Percentiles rank a stretch among this genome's conserved stretches.
Conservation (phyloP, 768 basidiomycete genomes). For the Lactifluus echinatus region DNA sequence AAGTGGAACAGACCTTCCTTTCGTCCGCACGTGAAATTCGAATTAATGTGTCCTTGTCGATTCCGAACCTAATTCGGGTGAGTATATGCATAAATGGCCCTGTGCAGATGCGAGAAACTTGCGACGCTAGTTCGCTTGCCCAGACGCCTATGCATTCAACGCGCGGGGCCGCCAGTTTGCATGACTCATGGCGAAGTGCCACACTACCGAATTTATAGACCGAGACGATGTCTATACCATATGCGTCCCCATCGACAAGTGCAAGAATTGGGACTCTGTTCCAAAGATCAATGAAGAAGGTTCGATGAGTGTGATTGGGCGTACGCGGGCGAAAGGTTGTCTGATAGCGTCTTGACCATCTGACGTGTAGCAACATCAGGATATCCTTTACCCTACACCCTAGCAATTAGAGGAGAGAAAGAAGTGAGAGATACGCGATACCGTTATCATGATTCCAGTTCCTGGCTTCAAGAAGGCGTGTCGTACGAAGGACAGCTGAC, state of each 20-base stretch:
- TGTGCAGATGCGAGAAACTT: constrained; percentile 18
- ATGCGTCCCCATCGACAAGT: constrained; percentile 86
- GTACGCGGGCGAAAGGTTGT: constrained; percentile 54
- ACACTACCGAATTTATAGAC: constrained; percentile 79
- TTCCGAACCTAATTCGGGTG: constrained; percentile 39
- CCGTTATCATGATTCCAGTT: constrained; percentile 71
- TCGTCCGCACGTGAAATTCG: constrained; percentile 65
- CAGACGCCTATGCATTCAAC: constrained; percentile 77
- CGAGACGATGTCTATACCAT: constrained; percentile 86
- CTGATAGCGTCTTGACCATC: constrained; percentile 63
- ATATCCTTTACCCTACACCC: constrained; percentile 84
- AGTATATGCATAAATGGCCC: neutral
- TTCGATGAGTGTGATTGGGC: constrained; percentile 11
- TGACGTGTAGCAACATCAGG: constrained; percentile 90
- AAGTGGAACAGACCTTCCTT: constrained; percentile 47
- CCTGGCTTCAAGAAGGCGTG: constrained; percentile 42
- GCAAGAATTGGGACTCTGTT: constrained; percentile 66
- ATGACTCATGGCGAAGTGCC: constrained; percentile 60
- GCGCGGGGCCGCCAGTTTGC: constrained; percentile 55
- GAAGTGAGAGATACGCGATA: constrained; percentile 24
- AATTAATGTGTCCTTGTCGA: constrained; percentile 53
- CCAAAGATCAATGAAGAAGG: neutral
- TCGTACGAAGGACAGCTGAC: constrained; percentile 44
- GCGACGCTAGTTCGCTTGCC: constrained; percentile 60
- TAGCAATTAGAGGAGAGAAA: neutral